Base-by-base conservation (phyloP, 345 rosid genomes). In the Brassica juncea region DNA sequence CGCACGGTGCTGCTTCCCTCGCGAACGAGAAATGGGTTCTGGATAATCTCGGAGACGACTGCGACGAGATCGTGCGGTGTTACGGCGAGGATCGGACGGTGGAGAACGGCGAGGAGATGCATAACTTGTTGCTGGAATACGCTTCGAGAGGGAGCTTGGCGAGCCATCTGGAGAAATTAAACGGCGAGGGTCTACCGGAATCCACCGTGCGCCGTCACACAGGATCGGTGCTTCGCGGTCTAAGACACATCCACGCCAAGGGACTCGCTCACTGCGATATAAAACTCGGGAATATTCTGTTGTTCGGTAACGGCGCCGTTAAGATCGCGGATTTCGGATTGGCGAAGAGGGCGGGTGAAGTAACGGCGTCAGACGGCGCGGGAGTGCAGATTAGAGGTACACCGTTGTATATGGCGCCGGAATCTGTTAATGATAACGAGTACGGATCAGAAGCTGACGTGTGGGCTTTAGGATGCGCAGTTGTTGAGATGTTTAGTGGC, bases 381-480 rank as follows among this genome's bases (percentile, higher is more conserved):
- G 74, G 64, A 9, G 52, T 79, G 37, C 75, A 84, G 85, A 82
- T 86, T 72, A 69, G 94, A 69, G 98, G 98, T 1, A 94, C 98
- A 31, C 90, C 92, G 47, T 71, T 91, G 71, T 92, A 89, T 66
- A 81, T 90, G 88, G 88, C 97, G 47, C 98, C 97, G 8, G 98
- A 94, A 66, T 81, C 97, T 0, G 90, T 91, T 52, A 84, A 49
- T 19, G 57, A 49, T n/a, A 49, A 49, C 57, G 57, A 49, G 54
- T 86, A 87, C 58, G 97, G 89, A 75, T 66, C 93, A n/a, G 86
- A 90, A n/a, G 86, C 81, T 44, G 98, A 94, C 62, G 85, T 94
- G 3, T 94, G 98, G 97, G 94, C 97, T 3, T 86, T 94, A 19
- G 98, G 97, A 6, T 94, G 97, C 55, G 84, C 80, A 0, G 88